These are phyloP conservation scores for Beta macrorhiza DNA, from an alignment of 179 eudicot species.

Conservation along the genomic window DNA sequence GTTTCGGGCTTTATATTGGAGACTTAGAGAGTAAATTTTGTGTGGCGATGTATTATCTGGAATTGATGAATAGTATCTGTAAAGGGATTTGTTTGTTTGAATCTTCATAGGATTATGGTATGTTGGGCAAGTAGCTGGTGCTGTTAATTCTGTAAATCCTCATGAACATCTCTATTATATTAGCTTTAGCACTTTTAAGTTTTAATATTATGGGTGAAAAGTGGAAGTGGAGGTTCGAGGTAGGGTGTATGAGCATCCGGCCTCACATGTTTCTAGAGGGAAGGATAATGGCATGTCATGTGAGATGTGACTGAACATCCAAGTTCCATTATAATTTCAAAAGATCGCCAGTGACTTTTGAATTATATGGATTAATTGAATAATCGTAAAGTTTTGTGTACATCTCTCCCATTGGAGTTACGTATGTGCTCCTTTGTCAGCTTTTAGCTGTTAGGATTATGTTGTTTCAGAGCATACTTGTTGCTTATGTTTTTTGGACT, in stretches of 20 bases:
- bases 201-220: background rate
- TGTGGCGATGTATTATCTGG: background rate
- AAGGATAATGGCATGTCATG: background rate
- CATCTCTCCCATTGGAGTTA: background rate
- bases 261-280: background rate
- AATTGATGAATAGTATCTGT: background rate
- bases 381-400: background rate
- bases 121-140: background rate
- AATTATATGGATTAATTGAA: background rate
- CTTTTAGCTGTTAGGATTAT: background rate
- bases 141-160: background rate
- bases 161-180: background rate
- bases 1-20: background rate
- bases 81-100: background rate
- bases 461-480: background rate
- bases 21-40: background rate
- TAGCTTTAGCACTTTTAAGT: background rate
- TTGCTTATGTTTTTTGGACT: background rate
- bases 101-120: background rate
- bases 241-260: background rate
- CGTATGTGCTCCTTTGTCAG: background rate
- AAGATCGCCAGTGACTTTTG: background rate
- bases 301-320: background rate
- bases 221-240: background rate
- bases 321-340: background rate